phyloP scores from a whole-genome alignment of 495 filamentous ascomycete species.

The Talaromyces nanjingensis region DNA sequence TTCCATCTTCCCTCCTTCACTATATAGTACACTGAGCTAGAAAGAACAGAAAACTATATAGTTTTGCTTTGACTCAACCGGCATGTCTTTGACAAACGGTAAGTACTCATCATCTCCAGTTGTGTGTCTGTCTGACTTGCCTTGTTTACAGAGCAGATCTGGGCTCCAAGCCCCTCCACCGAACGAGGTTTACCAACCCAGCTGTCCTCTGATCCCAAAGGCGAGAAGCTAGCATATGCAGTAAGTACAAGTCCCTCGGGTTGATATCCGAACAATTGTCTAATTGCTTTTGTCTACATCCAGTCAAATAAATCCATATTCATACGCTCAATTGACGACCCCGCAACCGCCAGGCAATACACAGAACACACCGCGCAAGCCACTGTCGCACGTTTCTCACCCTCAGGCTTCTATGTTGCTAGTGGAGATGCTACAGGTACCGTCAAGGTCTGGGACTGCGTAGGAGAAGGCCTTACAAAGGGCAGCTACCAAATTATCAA shows the following conservation, averaged over 20 bases:
- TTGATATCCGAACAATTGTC: conserved; percentile 6
- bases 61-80: not conserved
- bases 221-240: conserved; percentile 88
- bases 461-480: conserved; percentile 50
- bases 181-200: conserved; percentile 83
- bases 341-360: conserved; percentile 76
- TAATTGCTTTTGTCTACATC: not conserved
- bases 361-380: conserved; percentile 79
- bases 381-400: conserved; percentile 90
- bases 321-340: conserved; percentile 85
- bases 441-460: conserved; percentile 82
- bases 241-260: conserved; percentile 42
- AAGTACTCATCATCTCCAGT: not conserved
- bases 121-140: conserved; percentile 9
- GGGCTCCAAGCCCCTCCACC: conserved; percentile 74
- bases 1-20: not conserved
- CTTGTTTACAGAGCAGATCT: conserved; percentile 51
- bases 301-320: conserved; percentile 96
- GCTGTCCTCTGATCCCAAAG: conserved; percentile 83
- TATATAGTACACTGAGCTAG: not conserved
- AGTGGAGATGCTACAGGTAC: conserved; percentile 80
- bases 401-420: conserved; percentile 92
- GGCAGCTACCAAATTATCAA: conserved; percentile 93
- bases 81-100: conserved; percentile 44
- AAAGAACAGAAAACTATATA: not conserved